These are phyloP conservation scores for Spongospora subterranea DNA, from an alignment of 208 protist species.

Conservation along the genomic window DNA sequence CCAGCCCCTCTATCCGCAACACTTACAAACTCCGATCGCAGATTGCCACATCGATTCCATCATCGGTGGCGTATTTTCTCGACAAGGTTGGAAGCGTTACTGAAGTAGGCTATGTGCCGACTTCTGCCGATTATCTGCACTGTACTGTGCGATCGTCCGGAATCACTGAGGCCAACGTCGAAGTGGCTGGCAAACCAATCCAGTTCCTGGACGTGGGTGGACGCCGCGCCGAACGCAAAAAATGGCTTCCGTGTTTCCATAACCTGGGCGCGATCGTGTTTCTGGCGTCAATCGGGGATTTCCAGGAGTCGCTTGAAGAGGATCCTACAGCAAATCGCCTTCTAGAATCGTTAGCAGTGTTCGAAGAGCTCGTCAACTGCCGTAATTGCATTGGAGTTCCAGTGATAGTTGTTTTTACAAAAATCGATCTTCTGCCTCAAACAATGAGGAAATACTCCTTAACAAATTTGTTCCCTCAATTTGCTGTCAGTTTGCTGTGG, in stretches of 20 bases:
- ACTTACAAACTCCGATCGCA: background rate
- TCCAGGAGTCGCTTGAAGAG: slow-evolving; percentile 78
- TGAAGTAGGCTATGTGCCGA: background rate
- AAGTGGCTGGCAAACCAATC: background rate
- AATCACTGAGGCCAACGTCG: background rate
- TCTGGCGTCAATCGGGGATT: slow-evolving; percentile 73
- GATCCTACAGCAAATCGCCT: slow-evolving; percentile 77
- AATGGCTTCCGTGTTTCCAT: slow-evolving; percentile 77
- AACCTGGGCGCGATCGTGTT: slow-evolving; percentile 79
- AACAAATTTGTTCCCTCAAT: background rate
- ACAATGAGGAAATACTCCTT: background rate
- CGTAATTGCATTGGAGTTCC: slow-evolving; percentile 74
- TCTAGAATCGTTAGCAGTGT: slow-evolving; percentile 76
- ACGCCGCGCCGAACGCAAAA: background rate
- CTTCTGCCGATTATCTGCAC: background rate
- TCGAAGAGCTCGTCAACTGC: slow-evolving; percentile 73
- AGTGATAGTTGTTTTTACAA: slow-evolving; percentile 82
- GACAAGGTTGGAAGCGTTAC: background rate
- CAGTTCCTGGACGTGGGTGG: slow-evolving; percentile 57
- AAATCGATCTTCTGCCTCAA: slow-evolving; percentile 76
- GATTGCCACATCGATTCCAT: background rate
- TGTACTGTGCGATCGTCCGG: background rate
- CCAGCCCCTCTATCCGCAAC: background rate
- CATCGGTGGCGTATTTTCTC: slow-evolving; percentile 3
- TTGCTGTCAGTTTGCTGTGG: background rate